A percentile compares a stretch with the other conserved stretches of the same genome.
phyloP scores from a whole-genome alignment of 192 early-diverging fungal genomes.

The Helicostylum pulchrum region DNA sequence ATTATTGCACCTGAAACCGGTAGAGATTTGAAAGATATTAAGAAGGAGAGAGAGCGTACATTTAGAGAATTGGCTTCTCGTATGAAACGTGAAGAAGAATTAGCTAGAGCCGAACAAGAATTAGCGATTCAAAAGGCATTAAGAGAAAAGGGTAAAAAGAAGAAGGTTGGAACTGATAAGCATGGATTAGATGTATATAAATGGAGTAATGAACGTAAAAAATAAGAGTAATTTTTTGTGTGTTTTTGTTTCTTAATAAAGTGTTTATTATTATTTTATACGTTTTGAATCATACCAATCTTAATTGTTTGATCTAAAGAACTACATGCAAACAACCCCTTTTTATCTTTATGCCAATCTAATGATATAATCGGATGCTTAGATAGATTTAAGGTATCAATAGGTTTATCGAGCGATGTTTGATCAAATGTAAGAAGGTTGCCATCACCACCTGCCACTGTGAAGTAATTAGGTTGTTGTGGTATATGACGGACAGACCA shows the following conservation, averaged over 20 bases:
- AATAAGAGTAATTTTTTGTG: slow-evolving; percentile 42
- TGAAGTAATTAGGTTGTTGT: slow-evolving; percentile 63
- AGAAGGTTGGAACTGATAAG: slow-evolving; percentile 78
- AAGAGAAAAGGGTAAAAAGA: slow-evolving; percentile 76
- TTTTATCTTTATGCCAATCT: slow-evolving; percentile 65
- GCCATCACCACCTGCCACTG: slow-evolving; percentile 59
- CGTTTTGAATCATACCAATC: slow-evolving; percentile 53
- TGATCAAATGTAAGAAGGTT: slow-evolving; percentile 56
- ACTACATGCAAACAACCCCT: slow-evolving; percentile 59
- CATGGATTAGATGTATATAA: slow-evolving; percentile 86
- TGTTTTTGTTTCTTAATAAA: not conserved
- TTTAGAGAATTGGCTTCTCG: slow-evolving; percentile 71
- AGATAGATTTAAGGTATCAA: slow-evolving; percentile 42
- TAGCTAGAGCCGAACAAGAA: slow-evolving; percentile 70
- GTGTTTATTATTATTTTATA: slow-evolving; percentile 2
- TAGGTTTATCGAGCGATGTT: slow-evolving; percentile 33
- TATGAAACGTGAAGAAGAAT: slow-evolving; percentile 71
- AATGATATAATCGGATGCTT: slow-evolving; percentile 67
- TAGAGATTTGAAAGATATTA: slow-evolving; percentile 17
- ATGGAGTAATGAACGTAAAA: slow-evolving; percentile 88
- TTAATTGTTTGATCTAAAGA: slow-evolving; percentile 67
- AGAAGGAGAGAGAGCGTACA: slow-evolving; percentile 43
- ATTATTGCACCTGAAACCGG: slow-evolving; percentile 32
- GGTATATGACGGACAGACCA: slow-evolving; percentile 67
- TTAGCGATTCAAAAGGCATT: slow-evolving; percentile 75